These are phyloP conservation scores for Solanum sparsipilum DNA, from an alignment of 257 asterid species.

Conservation along the genomic window DNA sequence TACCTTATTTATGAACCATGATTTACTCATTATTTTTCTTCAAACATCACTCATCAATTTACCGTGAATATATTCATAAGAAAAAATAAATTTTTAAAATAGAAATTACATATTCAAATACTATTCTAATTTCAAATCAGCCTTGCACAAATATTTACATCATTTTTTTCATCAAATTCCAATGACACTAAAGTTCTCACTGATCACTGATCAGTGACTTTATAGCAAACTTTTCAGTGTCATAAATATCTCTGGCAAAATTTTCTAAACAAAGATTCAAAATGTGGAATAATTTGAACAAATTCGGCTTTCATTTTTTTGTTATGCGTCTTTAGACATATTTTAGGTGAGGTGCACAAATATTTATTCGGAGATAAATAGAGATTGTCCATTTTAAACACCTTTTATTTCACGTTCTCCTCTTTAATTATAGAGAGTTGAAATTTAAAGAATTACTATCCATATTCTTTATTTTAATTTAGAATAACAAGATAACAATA, in stretches of 20 bases:
- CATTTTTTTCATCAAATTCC: too few species aligned
- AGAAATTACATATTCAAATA: neutral
- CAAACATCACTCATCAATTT: too few species aligned
- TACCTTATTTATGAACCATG: neutral
- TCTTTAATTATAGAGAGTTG: too few species aligned
- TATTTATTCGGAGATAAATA: too few species aligned
- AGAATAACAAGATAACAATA: too few species aligned
- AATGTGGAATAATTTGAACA: neutral
- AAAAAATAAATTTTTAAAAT: too few species aligned
- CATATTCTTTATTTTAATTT: too few species aligned
- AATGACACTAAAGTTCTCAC: neutral
- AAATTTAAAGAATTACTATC: too few species aligned
- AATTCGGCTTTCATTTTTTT: neutral
- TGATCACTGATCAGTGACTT: neutral
- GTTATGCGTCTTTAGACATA: neutral
- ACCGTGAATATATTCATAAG: too few species aligned
- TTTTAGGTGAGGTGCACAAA: neutral
- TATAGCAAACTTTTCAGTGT: neutral
- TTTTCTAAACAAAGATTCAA: neutral
- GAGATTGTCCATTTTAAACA: too few species aligned
- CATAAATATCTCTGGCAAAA: neutral
- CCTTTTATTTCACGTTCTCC: too few species aligned
- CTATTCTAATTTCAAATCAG: neutral
- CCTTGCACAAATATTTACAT: neutral
- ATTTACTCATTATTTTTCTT: too few species aligned